Evolutionary conservation across 345 rosid genomes (phyloP), one percentile per base, ranked within the genome.

Genomic region (Heritiera fomes): DNA sequence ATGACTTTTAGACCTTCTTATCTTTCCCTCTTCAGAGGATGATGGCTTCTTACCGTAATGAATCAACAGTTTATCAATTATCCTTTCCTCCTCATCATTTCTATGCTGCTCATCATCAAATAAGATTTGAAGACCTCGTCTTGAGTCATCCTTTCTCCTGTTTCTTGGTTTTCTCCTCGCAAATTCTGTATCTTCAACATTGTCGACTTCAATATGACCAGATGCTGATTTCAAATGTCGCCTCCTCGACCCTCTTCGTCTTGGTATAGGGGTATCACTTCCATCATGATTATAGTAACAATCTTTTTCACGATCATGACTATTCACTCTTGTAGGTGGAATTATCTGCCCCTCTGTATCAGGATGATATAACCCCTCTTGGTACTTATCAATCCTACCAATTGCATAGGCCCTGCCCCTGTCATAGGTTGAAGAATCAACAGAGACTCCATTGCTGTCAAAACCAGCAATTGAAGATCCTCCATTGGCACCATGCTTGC

Each of bases 11-110:
- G 92, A 77, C 77, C 89, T 85, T 73, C 82, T 85, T 82, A 77
- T 59, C 78, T 71, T 74, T 40, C 50, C 86, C 58, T 84, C 84
- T 66, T 94, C 98, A 68, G 18, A 79, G 46, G 88, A 79, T 1
- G 96, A 81, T 5, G 98, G 89, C 66, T 94, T 96, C 82, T 78
- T 90, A 80, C 99, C 94, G 85, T 96, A 96, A 79, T 94, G 97
- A 64, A 96, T 84, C 81, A 96, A 85, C 76, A 96, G 93, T 82
- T 85, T 92, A 78, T 94, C 99, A 78, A 94, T 91, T 75, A 90
- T 87, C 87, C 83, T 91, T 78, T 96, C 98, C 89, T 95, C 98
- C 64, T 84, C 87, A 71, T 94, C 94, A n/a, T 81, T 81, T 80
- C 82, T 79, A 62, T 84, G 14, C 14, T 47, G 82, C 68, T 88